Percentiles rank a stretch among this genome's conserved stretches.
phyloP scores from a whole-genome alignment of 2,329 filamentous ascomycete species.

The Cercospora sp. region DNA sequence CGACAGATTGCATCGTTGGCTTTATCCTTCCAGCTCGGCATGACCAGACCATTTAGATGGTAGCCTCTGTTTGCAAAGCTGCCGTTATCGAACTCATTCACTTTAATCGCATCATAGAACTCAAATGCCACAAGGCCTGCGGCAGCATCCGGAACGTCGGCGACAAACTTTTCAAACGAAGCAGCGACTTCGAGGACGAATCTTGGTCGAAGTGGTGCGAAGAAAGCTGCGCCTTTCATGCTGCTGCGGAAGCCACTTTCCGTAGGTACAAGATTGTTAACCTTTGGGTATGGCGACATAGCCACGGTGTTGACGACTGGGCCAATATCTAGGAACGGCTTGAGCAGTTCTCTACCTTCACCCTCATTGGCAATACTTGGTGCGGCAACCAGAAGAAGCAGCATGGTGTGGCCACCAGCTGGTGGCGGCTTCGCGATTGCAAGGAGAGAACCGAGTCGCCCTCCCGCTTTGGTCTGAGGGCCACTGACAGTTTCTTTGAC shows the following conservation, averaged over 20 bases:
- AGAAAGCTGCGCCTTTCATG: conserved; percentile 34
- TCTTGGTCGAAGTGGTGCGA: conserved; percentile 27
- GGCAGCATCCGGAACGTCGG: conserved; percentile 25
- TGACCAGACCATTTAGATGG: conserved; percentile 34
- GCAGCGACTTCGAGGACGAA: conserved; percentile 28
- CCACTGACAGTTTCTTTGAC: conserved; percentile 21
- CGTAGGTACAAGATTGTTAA: conserved; percentile 30
- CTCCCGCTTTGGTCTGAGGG: conserved; percentile 23
- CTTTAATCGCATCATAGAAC: conserved; percentile 29
- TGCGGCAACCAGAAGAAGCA: conserved; percentile 26
- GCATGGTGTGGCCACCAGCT: conserved; percentile 28
- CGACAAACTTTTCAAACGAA: conserved; percentile 28
- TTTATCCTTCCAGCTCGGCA: conserved; percentile 34
- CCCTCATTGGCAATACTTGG: conserved; percentile 22
- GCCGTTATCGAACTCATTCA: conserved; percentile 26
- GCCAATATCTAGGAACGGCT: conserved; percentile 28
- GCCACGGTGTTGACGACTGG: conserved; percentile 28
- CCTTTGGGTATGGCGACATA: conserved; percentile 26
- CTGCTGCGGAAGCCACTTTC: conserved; percentile 28
- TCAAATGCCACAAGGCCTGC: conserved; percentile 31
- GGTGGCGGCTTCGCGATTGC: conserved; percentile 30
- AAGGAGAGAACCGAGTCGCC: conserved; percentile 23
- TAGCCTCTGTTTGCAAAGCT: conserved; percentile 34
- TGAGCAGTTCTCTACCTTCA: conserved; percentile 26
- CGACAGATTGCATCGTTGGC: conserved; percentile 31